Percentiles rank a stretch among this genome's conserved stretches.
These are phyloP conservation scores for Amphirosellinia nigrospora DNA, from an alignment of 495 filamentous ascomycete genomes.

Conservation along the genomic window DNA sequence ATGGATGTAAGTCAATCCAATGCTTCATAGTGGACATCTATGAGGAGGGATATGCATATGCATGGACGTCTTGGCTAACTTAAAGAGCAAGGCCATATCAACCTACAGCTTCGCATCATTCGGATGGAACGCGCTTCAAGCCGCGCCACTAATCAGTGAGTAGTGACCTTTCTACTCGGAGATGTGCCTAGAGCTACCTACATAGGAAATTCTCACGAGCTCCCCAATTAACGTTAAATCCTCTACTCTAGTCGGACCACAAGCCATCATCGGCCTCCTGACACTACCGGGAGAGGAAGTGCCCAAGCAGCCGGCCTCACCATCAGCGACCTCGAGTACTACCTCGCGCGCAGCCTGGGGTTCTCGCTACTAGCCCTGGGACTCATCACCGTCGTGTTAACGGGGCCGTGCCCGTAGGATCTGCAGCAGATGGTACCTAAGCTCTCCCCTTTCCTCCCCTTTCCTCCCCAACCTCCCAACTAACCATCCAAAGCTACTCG, in stretches of 20 bases:
- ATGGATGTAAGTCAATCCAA: constrained; percentile 23
- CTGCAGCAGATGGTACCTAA: constrained; percentile 42
- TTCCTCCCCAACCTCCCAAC: background rate
- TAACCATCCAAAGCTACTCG: background rate
- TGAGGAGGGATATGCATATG: background rate
- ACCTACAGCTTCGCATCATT: constrained; percentile 69
- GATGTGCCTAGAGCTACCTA: no score
- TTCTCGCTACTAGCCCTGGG: constrained; percentile 70
- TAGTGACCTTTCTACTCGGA: background rate
- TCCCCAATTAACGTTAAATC: background rate
- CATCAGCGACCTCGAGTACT: constrained; percentile 61
- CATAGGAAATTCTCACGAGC: no score
- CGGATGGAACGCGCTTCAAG: constrained; percentile 71
- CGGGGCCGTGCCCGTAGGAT: constrained; percentile 75
- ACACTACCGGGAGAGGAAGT: constrained; percentile 51
- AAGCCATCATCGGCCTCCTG: constrained; percentile 68
- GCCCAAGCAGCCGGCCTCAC: background rate
- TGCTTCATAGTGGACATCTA: background rate
- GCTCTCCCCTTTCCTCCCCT: constrained; percentile 14
- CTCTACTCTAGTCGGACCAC: constrained; percentile 58
- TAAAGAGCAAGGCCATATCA: constrained; percentile 63
- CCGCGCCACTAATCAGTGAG: constrained; percentile 61
- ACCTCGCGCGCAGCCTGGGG: constrained; percentile 74
- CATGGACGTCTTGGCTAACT: background rate
- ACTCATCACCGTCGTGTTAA: constrained; percentile 68